Conservation (phyloP, 345 rosid species). For the Eucalyptus brandiana region DNA sequence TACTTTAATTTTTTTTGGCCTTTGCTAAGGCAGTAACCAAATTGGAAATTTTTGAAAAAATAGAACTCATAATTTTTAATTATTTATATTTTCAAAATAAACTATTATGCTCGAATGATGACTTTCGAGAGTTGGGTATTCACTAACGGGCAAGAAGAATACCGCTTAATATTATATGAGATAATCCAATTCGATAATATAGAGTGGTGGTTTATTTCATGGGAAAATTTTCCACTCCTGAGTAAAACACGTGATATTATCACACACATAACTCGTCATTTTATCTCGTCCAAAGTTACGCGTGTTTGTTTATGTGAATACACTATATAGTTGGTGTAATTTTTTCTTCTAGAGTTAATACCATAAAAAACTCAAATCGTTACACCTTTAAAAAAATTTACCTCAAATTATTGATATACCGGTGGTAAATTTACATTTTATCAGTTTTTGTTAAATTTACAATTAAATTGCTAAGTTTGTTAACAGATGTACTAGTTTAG, state of each 20-base stretch:
- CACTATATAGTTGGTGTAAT: not conserved
- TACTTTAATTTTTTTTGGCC: not conserved
- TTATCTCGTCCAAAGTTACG: not conserved
- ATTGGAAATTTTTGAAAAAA: too few relatives aligned
- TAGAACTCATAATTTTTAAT: too few relatives aligned
- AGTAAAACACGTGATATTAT: not conserved
- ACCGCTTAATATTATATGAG: not conserved
- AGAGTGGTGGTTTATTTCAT: not conserved
- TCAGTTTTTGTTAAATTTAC: too few relatives aligned
- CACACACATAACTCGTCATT: too few relatives aligned
- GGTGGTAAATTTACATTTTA: fast-evolving
- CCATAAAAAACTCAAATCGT: too few relatives aligned
- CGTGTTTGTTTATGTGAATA: not conserved
- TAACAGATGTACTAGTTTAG: fast-evolving
- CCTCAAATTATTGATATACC: too few relatives aligned
- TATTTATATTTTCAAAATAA: too few relatives aligned
- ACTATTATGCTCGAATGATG: not conserved
- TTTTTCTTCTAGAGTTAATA: too few relatives aligned
- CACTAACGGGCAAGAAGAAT: not conserved
- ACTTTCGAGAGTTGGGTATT: not conserved
- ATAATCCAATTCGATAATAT: not conserved
- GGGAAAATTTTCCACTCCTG: not conserved
- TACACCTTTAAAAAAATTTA: too few relatives aligned
- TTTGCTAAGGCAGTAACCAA: too few relatives aligned
- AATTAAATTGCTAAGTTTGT: too few relatives aligned